These are phyloP conservation scores for Dictyostelium intermedium DNA, from an alignment of 78 protist species.

Conservation along the genomic window DNA sequence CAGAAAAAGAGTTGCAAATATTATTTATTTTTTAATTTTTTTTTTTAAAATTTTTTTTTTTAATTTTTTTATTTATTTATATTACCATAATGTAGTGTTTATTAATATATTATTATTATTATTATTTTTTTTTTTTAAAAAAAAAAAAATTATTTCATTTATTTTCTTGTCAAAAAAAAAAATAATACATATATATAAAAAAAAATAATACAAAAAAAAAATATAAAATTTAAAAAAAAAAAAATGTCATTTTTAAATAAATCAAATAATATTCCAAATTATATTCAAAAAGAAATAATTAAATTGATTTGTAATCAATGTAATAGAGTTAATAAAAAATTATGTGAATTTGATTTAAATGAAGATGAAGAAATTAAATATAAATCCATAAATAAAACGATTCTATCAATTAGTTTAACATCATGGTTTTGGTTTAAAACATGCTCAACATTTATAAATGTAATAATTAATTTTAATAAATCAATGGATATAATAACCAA, in stretches of 20 bases:
- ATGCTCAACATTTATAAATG: neutral
- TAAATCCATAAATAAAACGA: neutral
- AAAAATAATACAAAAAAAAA: too few relatives aligned
- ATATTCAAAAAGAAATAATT: neutral
- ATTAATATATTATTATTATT: too few relatives aligned
- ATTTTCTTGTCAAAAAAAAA: too few relatives aligned
- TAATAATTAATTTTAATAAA: neutral
- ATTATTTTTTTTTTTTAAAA: too few relatives aligned
- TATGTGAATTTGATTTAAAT: neutral
- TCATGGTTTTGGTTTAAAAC: neutral
- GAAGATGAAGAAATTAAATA: neutral
- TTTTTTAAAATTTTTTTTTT: too few relatives aligned
- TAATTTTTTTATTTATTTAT: too few relatives aligned
- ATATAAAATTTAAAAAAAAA: too few relatives aligned
- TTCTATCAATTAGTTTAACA: neutral
- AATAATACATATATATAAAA: too few relatives aligned
- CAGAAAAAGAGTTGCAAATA: too few relatives aligned
- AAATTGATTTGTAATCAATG: neutral
- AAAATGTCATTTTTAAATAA: neutral
- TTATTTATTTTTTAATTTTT: too few relatives aligned
- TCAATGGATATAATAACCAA: neutral
- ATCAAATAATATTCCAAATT: neutral
- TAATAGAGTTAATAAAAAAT: neutral
- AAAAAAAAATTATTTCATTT: too few relatives aligned
- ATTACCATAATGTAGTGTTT: too few relatives aligned